These are phyloP conservation scores for Metschnikowia cubensis DNA, from an alignment of 805 yeast species.

Conservation along the genomic window DNA sequence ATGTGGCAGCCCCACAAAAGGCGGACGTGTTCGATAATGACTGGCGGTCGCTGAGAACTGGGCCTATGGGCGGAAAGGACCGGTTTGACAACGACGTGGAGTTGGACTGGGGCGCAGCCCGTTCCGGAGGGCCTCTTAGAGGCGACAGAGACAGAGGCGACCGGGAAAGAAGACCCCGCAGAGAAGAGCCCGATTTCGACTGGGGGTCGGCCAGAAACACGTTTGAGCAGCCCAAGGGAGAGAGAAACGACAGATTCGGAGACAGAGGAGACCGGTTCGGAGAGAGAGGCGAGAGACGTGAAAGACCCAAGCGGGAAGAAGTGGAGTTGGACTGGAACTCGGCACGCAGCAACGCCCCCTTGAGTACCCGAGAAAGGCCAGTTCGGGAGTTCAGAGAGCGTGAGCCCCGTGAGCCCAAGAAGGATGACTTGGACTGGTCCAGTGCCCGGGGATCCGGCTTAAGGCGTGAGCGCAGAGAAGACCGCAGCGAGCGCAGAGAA, in stretches of 20 bases:
- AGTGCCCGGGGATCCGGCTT: constrained; percentile 16
- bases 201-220: constrained; percentile 38
- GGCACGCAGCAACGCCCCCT: constrained; percentile 31
- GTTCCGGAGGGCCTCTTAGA: constrained; percentile 30
- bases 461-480: constrained; percentile 19
- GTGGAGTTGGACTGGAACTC: constrained; percentile 42
- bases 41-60: constrained; percentile 38
- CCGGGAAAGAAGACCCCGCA: constrained; percentile 24
- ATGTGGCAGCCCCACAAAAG: constrained; percentile 57
- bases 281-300: constrained; percentile 3
- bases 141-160: constrained; percentile 26
- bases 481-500: constrained; percentile 26
- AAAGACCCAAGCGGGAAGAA: constrained; percentile 32
- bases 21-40: constrained; percentile 44
- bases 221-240: constrained; percentile 7
- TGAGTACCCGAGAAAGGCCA: constrained; percentile 34
- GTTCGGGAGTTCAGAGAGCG: neutral
- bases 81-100: constrained; percentile 47
- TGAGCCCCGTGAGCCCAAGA: constrained; percentile 6
- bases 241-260: neutral
- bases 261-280: neutral
- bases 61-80: constrained; percentile 21
- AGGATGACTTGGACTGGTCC: constrained; percentile 27
- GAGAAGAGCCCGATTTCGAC: constrained; percentile 41
- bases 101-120: constrained; percentile 56